phyloP scores from a whole-genome alignment of 2,329 filamentous ascomycete species.

The Stagonosporopsis tanaceti region DNA sequence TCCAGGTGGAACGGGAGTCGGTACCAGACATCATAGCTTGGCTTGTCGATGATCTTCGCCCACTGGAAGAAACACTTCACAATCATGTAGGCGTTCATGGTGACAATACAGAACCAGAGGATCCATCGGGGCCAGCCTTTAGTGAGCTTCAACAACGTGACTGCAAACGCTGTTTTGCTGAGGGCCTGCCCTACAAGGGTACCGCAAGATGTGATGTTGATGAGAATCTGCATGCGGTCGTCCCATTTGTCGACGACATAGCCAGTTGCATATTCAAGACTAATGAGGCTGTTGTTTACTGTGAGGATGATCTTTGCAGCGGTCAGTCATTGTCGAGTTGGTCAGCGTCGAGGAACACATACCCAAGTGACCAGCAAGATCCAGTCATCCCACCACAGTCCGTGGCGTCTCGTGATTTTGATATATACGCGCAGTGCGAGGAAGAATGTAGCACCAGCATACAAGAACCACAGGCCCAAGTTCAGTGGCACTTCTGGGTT shows the following conservation, averaged over 20 bases:
- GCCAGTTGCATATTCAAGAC: slow-evolving; percentile 58
- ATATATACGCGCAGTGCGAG: slow-evolving; percentile 48
- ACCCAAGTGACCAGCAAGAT: slow-evolving; percentile 50
- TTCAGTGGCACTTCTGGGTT: slow-evolving; percentile 49
- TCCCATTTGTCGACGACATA: slow-evolving; percentile 60
- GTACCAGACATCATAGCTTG: slow-evolving; percentile 58
- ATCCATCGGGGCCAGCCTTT: slow-evolving; percentile 55
- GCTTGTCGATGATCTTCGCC: slow-evolving; percentile 56
- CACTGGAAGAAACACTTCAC: slow-evolving; percentile 60
- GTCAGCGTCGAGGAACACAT: slow-evolving; percentile 20
- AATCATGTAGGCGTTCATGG: slow-evolving; percentile 60
- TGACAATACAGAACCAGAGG: slow-evolving; percentile 60
- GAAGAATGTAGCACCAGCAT: slow-evolving; percentile 48
- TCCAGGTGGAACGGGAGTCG: slow-evolving; percentile 57
- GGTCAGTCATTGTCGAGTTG: slow-evolving; percentile 12
- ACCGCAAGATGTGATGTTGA: slow-evolving; percentile 54
- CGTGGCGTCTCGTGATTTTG: slow-evolving; percentile 49
- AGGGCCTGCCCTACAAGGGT: slow-evolving; percentile 50
- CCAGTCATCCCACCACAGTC: slow-evolving; percentile 53
- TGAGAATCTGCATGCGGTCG: slow-evolving; percentile 62
- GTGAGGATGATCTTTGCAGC: slow-evolving; percentile 49
- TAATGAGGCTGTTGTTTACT: slow-evolving; percentile 57
- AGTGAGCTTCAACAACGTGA: slow-evolving; percentile 54
- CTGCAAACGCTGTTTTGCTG: slow-evolving; percentile 52
- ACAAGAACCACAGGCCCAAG: slow-evolving; percentile 50